phyloP scores from a whole-genome alignment of 1,139 yeast genomes.

The Saccharomyces pastorianus region DNA sequence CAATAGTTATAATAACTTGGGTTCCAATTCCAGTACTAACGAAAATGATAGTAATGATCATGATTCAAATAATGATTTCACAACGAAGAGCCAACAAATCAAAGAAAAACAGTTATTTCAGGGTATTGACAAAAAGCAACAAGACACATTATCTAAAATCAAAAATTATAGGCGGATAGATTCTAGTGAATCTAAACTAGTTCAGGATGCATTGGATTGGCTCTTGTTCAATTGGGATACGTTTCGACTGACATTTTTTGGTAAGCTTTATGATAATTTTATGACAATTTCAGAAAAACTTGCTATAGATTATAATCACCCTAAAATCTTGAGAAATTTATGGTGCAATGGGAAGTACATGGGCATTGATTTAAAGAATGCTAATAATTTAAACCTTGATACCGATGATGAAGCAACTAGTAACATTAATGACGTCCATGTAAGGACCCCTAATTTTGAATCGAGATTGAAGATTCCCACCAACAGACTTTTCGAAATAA shows the following conservation, averaged over 20 bases:
- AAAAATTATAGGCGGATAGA: slow-evolving; percentile 20
- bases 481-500: slow-evolving; percentile 26
- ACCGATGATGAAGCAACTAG: not conserved
- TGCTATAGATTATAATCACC: slow-evolving; percentile 29
- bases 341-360: slow-evolving; percentile 30
- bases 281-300: slow-evolving; percentile 30
- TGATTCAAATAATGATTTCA: slow-evolving; percentile 16
- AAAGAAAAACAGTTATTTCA: slow-evolving; percentile 28
- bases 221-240: slow-evolving; percentile 20
- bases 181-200: slow-evolving; percentile 20
- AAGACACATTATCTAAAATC: slow-evolving; percentile 19
- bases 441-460: slow-evolving; percentile 21
- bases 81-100: slow-evolving; percentile 19
- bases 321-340: slow-evolving; percentile 27
- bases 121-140: slow-evolving; percentile 23
- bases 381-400: slow-evolving; percentile 10
- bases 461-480: slow-evolving; percentile 19
- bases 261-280: slow-evolving; percentile 29
- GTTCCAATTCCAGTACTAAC: not conserved
- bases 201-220: slow-evolving; percentile 26
- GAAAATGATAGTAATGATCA: slow-evolving; percentile 11
- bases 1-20: not conserved
- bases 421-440: slow-evolving; percentile 15
- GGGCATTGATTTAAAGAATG: slow-evolving; percentile 21
- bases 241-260: slow-evolving; percentile 24